Percentiles rank a stretch among this genome's conserved stretches.
These are phyloP conservation scores for Kurtzmaniella cleridarum DNA, from an alignment of 805 yeast genomes.

Conservation along the genomic window DNA sequence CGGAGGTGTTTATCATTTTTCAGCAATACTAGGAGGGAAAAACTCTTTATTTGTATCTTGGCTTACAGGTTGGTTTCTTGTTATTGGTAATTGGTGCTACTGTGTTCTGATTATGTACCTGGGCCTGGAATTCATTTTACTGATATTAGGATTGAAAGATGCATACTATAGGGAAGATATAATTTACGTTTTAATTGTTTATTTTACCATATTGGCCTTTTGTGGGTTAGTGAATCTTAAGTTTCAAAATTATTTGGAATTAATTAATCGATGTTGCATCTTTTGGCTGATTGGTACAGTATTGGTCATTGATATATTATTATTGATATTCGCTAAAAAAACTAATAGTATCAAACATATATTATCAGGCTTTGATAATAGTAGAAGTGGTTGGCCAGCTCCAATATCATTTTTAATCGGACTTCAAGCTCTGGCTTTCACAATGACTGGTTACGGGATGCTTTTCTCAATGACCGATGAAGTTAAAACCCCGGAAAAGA, in stretches of 20 bases:
- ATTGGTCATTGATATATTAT: conserved; percentile 56
- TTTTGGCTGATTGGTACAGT: conserved; percentile 73
- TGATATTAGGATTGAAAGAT: conserved; percentile 59
- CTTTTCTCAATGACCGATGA: conserved; percentile 79
- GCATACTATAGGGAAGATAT: conserved; percentile 54
- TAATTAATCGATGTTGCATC: conserved; percentile 63
- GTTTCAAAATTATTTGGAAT: conserved; percentile 55
- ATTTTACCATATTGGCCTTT: conserved; percentile 47
- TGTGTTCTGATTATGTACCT: conserved; percentile 69
- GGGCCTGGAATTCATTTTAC: conserved; percentile 68
- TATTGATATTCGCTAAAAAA: conserved; percentile 51
- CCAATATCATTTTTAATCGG: conserved; percentile 71
- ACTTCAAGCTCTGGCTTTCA: conserved; percentile 71
- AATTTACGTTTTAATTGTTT: conserved; percentile 51
- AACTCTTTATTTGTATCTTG: conserved; percentile 60
- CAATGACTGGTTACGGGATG: conserved; percentile 80
- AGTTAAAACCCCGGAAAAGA: conserved; percentile 67
- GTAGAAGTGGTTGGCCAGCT: conserved; percentile 72
- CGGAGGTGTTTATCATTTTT: conserved; percentile 71
- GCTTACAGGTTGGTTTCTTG: conserved; percentile 73
- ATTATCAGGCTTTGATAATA: conserved; percentile 62
- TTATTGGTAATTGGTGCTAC: conserved; percentile 76
- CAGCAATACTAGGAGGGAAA: conserved; percentile 57
- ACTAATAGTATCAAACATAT: conserved; percentile 58
- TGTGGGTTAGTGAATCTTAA: conserved; percentile 62